phyloP scores from a whole-genome alignment of 139 green algal species.

The Axilococcus clingmanii region DNA sequence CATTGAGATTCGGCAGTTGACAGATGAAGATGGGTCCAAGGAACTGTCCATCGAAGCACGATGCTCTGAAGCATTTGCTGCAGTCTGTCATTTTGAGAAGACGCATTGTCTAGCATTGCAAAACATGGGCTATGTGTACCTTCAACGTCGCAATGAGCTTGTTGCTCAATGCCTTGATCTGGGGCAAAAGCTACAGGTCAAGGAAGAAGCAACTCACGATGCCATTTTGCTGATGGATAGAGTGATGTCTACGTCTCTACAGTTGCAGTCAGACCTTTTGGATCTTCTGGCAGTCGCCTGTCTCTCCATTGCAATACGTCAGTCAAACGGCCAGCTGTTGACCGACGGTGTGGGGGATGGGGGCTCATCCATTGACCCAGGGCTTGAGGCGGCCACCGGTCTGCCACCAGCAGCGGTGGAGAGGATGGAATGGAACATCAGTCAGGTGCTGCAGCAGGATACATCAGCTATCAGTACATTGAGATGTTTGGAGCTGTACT shows the following conservation, averaged over 20 bases:
- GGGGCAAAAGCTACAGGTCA: not conserved
- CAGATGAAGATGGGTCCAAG: constrained; percentile 1
- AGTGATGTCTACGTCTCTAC: constrained; percentile 10
- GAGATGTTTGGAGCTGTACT: constrained; percentile 62
- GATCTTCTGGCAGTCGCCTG: constrained; percentile 35
- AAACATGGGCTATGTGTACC: constrained; percentile 53
- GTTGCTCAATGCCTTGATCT: constrained; percentile 35
- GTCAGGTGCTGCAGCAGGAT: constrained; percentile 35
- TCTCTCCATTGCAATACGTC: constrained; percentile 30
- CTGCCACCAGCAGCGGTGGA: constrained; percentile 26
- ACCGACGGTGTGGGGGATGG: not conserved
- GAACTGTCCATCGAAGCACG: constrained; percentile 22
- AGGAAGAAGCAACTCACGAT: constrained; percentile 13
- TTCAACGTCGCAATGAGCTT: constrained; percentile 49
- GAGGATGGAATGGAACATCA: constrained; percentile 63
- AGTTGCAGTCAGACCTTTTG: constrained; percentile 28
- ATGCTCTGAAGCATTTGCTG: constrained; percentile 29
- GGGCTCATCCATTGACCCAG: not conserved
- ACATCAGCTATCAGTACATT: constrained; percentile 50
- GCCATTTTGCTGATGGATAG: constrained; percentile 20
- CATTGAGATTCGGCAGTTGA: not conserved
- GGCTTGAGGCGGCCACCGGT: constrained; percentile 1
- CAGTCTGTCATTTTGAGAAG: constrained; percentile 28
- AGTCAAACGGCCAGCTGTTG: constrained; percentile 28
- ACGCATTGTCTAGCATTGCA: constrained; percentile 36